Evolutionary conservation across 1,284 basidiomycete genomes (phyloP).

Genomic region (Schizopora paradoxa): DNA sequence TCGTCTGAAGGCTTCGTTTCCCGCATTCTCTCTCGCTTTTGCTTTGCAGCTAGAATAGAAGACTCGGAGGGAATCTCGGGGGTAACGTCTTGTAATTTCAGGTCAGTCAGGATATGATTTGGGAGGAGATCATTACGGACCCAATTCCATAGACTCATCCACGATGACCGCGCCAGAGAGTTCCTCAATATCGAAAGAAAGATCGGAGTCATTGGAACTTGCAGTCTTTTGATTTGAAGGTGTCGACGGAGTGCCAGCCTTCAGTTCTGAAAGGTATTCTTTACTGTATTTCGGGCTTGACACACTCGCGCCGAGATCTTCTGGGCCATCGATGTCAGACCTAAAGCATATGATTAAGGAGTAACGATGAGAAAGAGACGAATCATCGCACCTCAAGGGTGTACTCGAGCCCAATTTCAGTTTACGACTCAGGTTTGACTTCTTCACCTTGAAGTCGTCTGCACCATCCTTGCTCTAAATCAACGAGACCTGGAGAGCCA

Average conservation of each 20-base stretch:
- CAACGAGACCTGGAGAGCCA: conserved; percentile 21
- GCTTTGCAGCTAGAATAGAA: conserved; percentile 73
- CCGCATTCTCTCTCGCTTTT: conserved; percentile 65
- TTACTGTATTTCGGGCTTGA: conserved; percentile 66
- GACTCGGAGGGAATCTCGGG: conserved; percentile 70
- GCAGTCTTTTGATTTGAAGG: conserved; percentile 37
- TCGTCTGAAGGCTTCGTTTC: conserved; percentile 32
- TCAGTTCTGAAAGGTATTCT: conserved; percentile 77
- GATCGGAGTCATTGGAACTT: conserved; percentile 43
- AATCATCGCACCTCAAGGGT: conserved; percentile 30
- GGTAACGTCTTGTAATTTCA: conserved; percentile 26
- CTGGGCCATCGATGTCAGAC: too few relatives aligned
- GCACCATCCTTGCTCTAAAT: conserved; percentile 42
- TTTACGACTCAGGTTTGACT: conserved; percentile 66
- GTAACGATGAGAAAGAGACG: too few relatives aligned
- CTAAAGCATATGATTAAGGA: too few relatives aligned
- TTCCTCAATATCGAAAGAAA: conserved; percentile 42
- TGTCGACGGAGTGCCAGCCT: conserved; percentile 69
- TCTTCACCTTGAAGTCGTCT: conserved; percentile 71
- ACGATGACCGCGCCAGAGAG: conserved; percentile 35
- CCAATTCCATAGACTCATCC: conserved; percentile 3
- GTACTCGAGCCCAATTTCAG: conserved; percentile 50
- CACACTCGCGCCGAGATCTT: too few relatives aligned
- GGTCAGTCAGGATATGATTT: too few relatives aligned
- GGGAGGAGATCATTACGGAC: too few relatives aligned